Evolutionary conservation across 306 rosid genomes (phyloP).

Genomic region (Trifolium repens): DNA sequence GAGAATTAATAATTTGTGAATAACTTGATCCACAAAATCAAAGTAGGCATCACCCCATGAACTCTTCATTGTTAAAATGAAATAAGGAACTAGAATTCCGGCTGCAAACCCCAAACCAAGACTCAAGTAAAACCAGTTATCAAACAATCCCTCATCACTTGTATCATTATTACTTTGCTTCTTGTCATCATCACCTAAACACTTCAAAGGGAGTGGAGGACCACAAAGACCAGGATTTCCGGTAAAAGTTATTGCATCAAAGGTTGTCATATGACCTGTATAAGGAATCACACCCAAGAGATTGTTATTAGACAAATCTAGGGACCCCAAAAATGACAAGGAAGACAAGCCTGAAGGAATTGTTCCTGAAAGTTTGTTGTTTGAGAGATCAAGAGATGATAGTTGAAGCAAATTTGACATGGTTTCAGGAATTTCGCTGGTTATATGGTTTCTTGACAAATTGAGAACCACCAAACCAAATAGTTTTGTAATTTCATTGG

Average conservation of each 20-base stretch:
- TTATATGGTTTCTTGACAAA: no score
- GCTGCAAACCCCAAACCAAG: constrained; percentile 60
- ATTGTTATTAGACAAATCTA: constrained; percentile 50
- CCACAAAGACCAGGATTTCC: constrained; percentile 56
- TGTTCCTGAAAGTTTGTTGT: constrained; percentile 42
- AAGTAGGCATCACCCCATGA: constrained; percentile 53
- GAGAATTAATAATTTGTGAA: constrained; percentile 6
- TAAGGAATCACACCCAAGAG: constrained; percentile 50
- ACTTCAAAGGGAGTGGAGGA: constrained; percentile 45
- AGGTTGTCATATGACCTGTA: constrained; percentile 46
- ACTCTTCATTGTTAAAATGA: constrained; percentile 43
- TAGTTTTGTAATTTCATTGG: constrained; percentile 46
- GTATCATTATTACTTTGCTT: background rate
- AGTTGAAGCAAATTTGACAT: constrained; percentile 47
- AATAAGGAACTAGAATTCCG: constrained; percentile 46
- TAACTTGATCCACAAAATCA: constrained; percentile 37
- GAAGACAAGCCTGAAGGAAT: constrained; percentile 50
- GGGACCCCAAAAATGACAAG: constrained; percentile 46
- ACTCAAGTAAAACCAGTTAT: constrained; percentile 54
- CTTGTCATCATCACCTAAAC: constrained; percentile 28
- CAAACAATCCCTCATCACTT: constrained; percentile 32
- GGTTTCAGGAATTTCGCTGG: no score
- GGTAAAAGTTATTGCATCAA: constrained; percentile 40
- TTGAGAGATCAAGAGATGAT: constrained; percentile 58
- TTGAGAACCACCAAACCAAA: constrained; percentile 48